phyloP scores from a whole-genome alignment of 75 land plant species.

The Isoetes taiwanensis region DNA sequence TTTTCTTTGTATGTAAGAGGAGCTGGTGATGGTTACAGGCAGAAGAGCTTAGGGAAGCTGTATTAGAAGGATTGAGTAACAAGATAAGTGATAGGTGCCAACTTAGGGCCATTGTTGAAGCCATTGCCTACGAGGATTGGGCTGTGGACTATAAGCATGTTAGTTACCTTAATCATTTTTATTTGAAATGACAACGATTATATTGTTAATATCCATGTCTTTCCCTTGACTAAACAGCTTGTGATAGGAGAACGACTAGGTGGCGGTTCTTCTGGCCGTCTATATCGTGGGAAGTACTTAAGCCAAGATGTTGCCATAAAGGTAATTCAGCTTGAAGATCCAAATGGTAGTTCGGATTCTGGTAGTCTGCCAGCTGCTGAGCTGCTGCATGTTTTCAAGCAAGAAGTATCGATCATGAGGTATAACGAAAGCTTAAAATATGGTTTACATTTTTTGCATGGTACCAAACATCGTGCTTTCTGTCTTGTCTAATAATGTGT shows the following conservation, averaged over 20 bases:
- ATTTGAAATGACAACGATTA: no score
- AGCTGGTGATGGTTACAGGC: no score
- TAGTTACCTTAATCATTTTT: no score
- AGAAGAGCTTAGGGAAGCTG: slow-evolving; percentile 22
- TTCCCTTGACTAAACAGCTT: slow-evolving; percentile 5
- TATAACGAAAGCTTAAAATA: no score
- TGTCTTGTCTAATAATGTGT: neutral
- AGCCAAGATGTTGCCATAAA: slow-evolving; percentile 16
- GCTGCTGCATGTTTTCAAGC: slow-evolving; percentile 11
- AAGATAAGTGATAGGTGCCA: neutral
- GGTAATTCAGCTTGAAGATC: neutral
- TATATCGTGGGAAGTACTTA: slow-evolving; percentile 13
- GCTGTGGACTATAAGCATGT: slow-evolving; percentile 23
- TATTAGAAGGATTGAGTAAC: slow-evolving; percentile 8
- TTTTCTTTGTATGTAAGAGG: neutral
- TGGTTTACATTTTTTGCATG: no score
- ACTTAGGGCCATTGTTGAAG: slow-evolving; percentile 16
- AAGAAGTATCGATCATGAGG: slow-evolving; percentile 17
- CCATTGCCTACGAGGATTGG: slow-evolving; percentile 21
- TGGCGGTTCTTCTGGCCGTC: slow-evolving; percentile 11
- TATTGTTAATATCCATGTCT: no score
- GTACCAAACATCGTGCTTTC: no score
- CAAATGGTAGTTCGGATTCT: neutral
- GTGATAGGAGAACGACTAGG: slow-evolving; percentile 10
- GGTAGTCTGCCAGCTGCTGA: slow-evolving; percentile 12